These are phyloP conservation scores for Globisporangium okanoganense DNA, from an alignment of 352 stramenopile genomes.

Conservation along the genomic window DNA sequence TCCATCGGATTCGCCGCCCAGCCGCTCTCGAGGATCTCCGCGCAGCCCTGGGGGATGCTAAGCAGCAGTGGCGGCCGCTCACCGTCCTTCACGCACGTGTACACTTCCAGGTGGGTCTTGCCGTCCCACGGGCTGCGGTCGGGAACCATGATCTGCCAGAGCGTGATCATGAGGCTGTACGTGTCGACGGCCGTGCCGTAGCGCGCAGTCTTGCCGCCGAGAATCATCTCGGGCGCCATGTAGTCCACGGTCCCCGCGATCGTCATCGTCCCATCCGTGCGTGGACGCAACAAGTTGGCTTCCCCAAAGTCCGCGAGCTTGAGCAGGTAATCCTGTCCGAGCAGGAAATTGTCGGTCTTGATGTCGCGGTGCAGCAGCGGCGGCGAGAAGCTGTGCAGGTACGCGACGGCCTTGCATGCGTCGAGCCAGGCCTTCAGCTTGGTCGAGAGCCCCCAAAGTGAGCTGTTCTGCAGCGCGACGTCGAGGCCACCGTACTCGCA, in stretches of 20 bases:
- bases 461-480: constrained; percentile 43
- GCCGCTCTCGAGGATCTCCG: constrained; percentile 65
- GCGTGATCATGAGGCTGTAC: constrained; percentile 85
- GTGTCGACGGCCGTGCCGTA: constrained; percentile 80
- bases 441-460: constrained; percentile 54
- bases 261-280: constrained; percentile 80
- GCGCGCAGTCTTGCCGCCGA: constrained; percentile 71
- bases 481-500: constrained; percentile 82
- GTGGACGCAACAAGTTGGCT: constrained; percentile 73
- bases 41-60: constrained; percentile 65
- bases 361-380: constrained; percentile 81
- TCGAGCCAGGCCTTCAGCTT: constrained; percentile 87
- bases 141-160: constrained; percentile 87
- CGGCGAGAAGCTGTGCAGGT: constrained; percentile 81
- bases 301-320: constrained; percentile 86
- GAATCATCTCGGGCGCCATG: constrained; percentile 85
- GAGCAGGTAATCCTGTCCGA: constrained; percentile 72
- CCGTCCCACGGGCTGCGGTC: constrained; percentile 67
- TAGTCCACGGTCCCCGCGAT: constrained; percentile 85
- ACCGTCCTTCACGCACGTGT: constrained; percentile 64
- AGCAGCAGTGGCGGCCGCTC: constrained; percentile 68
- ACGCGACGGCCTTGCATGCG: constrained; percentile 73
- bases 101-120: constrained; percentile 79
- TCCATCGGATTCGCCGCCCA: constrained; percentile 72
- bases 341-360: constrained; percentile 85